phyloP scores from a whole-genome alignment of 495 filamentous ascomycete species.

The Sabuloglossum arenarium region DNA sequence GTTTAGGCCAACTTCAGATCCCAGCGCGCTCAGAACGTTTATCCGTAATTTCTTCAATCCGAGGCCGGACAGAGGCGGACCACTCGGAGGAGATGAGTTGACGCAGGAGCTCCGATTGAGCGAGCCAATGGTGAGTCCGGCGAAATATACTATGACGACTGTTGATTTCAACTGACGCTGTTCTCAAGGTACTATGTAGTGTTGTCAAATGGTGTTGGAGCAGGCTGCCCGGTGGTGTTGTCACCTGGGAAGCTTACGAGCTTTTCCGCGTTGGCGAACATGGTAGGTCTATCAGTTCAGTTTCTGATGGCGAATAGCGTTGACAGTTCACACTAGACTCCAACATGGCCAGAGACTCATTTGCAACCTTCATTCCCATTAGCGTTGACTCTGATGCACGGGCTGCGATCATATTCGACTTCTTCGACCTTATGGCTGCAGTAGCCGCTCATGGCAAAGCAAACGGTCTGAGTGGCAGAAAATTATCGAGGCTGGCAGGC shows the following conservation, averaged over 20 bases:
- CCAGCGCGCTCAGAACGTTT: slow-evolving; percentile 76
- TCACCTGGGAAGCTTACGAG: slow-evolving; percentile 94
- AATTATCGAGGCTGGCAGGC: slow-evolving; percentile 83
- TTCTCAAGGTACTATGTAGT: slow-evolving; percentile 60
- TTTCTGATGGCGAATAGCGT: background rate
- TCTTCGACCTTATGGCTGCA: slow-evolving; percentile 85
- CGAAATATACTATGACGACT: background rate
- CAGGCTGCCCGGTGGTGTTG: slow-evolving; percentile 73
- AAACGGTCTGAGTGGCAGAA: slow-evolving; percentile 84
- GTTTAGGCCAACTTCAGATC: slow-evolving; percentile 80
- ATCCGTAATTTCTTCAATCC: slow-evolving; percentile 78
- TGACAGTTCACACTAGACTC: slow-evolving; percentile 41
- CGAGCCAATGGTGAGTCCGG: slow-evolving; percentile 62
- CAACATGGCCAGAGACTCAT: slow-evolving; percentile 75
- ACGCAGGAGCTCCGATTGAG: slow-evolving; percentile 77
- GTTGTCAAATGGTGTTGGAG: slow-evolving; percentile 99
- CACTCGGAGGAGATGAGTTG: slow-evolving; percentile 44
- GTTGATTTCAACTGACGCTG: background rate
- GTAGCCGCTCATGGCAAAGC: slow-evolving; percentile 66
- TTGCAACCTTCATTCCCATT: slow-evolving; percentile 88
- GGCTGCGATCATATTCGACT: slow-evolving; percentile 79
- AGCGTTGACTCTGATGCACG: slow-evolving; percentile 79
- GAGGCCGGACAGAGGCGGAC: slow-evolving; percentile 21
- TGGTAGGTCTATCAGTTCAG: slow-evolving; percentile 28
- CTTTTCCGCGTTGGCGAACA: slow-evolving; percentile 87